A percentile compares a stretch with the other conserved stretches of the same genome.
Evolutionary conservation across 2,329 filamentous ascomycete species (phyloP).

Genomic region (Stromatinia cepivora): DNA sequence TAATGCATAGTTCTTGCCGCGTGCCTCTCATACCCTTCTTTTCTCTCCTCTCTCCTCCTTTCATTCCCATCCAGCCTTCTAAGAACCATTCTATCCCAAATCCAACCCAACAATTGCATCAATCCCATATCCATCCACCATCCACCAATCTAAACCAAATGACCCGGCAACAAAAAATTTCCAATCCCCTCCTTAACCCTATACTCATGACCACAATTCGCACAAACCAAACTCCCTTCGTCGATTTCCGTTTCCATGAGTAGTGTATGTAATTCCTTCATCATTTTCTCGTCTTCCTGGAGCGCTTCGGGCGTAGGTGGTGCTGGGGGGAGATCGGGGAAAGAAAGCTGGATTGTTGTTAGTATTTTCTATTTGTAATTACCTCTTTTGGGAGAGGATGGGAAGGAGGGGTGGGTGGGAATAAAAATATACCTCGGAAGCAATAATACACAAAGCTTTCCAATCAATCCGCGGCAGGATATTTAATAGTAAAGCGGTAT

Average conservation of each 20-base stretch:
- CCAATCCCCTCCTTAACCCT: constrained; percentile 93
- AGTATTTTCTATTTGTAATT: constrained; percentile 14
- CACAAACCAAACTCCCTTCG: constrained; percentile 87
- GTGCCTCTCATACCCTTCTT: too few species aligned
- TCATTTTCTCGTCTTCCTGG: constrained; percentile 64
- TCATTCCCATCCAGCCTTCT: background rate
- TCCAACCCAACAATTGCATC: background rate
- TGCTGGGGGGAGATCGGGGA: constrained; percentile 68
- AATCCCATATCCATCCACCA: background rate
- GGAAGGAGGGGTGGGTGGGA: background rate
- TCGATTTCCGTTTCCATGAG: constrained; percentile 87
- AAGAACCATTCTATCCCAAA: background rate
- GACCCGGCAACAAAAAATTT: constrained; percentile 91
- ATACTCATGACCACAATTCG: constrained; percentile 91
- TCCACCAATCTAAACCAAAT: constrained; percentile 63
- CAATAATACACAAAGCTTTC: constrained; percentile 73
- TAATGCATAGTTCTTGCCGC: too few species aligned
- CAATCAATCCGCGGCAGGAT: constrained; percentile 87
- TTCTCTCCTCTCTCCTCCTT: background rate
- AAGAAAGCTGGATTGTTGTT: constrained; percentile 64
- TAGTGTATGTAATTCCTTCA: constrained; percentile 77
- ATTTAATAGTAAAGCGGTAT: constrained; percentile 77
- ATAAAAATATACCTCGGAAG: constrained; percentile 65
- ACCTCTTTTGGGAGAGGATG: background rate
- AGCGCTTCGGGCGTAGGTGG: constrained; percentile 64